Base-by-base conservation (phyloP, 2,329 filamentous ascomycete genomes). In the Clonostachys solani region DNA sequence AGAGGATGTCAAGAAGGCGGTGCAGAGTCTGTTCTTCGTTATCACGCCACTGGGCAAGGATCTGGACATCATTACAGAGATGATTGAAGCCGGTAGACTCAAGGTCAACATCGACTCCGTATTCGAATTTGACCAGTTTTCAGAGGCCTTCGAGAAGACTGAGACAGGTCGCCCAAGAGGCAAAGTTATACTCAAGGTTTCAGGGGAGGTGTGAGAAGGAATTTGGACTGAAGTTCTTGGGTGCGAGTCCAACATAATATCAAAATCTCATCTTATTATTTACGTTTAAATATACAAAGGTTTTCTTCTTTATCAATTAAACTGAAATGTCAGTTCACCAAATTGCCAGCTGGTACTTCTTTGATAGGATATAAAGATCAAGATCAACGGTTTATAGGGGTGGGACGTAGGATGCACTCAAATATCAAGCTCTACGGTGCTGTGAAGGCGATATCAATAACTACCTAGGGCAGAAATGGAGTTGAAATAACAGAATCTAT, bases 181-280 rank as follows among this genome's bases (percentile, higher is more conserved):
- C 1, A 71, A 71, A 50, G 60, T 71, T 16, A 52, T 71, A n/a
- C 63, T 72, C 38, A 63, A 60, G 45, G 56, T 69, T 5, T 37
- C 43, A n/a, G 43, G 19, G 40, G 15, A 38, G 36, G 17, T n/a
- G 36, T 18, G 12, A n/a, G 36, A 38, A 29, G 23, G 10, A 29
- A 29, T 3, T 10, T 29, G 8, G 5, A 10, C 9, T 9, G 4
- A 9, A 10, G 23, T 29, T 29, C 23, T 29, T 29, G 3, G 23
- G 9, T 29, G 23, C 9, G 1, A 29, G 10, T 10, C 23, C 23
- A 10, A 29, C 10, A 10, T n/a, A 38, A n/a, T 38, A 9, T 38
- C 10, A n/a, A n/a, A 38, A 5, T 7, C 17, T n/a, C 9, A 10
- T 10, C 12, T 38, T 38, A 38, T 2, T 4, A 10, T 5, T 38